Percentiles rank a stretch among this genome's conserved stretches.
These are phyloP conservation scores for Trypanosoma congolense DNA, from an alignment of 208 protist genomes.

Conservation along the genomic window DNA sequence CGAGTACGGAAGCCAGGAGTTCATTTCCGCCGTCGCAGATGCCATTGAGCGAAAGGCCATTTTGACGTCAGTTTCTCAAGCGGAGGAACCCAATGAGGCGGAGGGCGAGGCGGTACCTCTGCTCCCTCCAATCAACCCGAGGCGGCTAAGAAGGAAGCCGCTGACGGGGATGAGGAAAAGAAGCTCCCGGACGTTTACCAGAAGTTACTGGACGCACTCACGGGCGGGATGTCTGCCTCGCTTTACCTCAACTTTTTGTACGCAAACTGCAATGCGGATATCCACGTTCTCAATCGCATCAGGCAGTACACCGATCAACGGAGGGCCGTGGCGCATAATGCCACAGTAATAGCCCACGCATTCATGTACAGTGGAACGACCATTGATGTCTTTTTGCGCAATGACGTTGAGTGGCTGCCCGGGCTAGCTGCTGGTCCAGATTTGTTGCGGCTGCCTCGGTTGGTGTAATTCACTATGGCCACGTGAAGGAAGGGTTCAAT, in stretches of 20 bases:
- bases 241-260: constrained; percentile 96
- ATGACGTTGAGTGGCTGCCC: constrained; percentile 95
- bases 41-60: constrained; percentile 28
- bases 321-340: constrained; percentile 88
- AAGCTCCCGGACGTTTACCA: constrained; percentile 25
- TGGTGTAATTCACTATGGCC: constrained; percentile 96
- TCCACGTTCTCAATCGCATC: constrained; percentile 94
- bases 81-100: no score
- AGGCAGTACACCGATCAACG: constrained; percentile 84
- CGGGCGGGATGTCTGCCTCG: constrained; percentile 85
- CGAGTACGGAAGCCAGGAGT: constrained; percentile 84
- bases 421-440: constrained; percentile 97
- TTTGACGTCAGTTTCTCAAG: no score
- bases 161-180: constrained; percentile 6
- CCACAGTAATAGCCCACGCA: constrained; percentile 93
- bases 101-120: not conserved
- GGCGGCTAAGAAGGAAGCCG: constrained; percentile 3
- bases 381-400: constrained; percentile 95
- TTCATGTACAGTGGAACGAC: constrained; percentile 98
- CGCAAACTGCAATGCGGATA: constrained; percentile 90
- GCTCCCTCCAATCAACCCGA: not conserved
- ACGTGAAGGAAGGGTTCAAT: constrained; percentile 83
- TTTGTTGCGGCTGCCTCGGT: constrained; percentile 95
- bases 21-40: constrained; percentile 58
- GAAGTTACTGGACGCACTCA: constrained; percentile 78